A percentile compares a stretch with the other conserved stretches of the same genome.
Conservation (phyloP, 176 grass and related monocot species). For the Phoenix dactylifera region DNA sequence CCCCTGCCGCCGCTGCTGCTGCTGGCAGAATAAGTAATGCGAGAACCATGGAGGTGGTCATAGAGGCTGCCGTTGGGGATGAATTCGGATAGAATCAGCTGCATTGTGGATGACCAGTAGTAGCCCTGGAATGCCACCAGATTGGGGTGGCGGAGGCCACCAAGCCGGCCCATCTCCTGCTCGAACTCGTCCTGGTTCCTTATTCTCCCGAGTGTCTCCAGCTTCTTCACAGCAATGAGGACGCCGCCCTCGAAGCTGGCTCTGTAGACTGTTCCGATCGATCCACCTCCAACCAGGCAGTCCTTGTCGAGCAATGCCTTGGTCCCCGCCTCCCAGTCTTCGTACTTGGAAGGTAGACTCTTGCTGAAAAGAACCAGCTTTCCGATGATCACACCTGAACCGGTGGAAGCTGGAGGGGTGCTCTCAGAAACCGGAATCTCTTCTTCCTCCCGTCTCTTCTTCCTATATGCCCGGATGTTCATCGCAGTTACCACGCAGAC, state of each 20-base stretch:
- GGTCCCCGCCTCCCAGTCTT: slow-evolving; percentile 93
- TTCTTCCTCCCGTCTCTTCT: slow-evolving; percentile 38
- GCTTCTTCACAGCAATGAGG: slow-evolving; percentile 86
- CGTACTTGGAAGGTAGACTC: slow-evolving; percentile 84
- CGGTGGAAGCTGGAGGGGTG: slow-evolving; percentile 39
- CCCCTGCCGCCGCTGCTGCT: slow-evolving; percentile 30
- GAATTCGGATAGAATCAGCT: slow-evolving; percentile 76
- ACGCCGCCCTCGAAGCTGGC: slow-evolving; percentile 71
- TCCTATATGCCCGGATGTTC: slow-evolving; percentile 58
- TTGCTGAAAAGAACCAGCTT: slow-evolving; percentile 98
- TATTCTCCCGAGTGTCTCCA: slow-evolving; percentile 76
- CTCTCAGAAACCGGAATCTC: slow-evolving; percentile 88
- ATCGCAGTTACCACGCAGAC: slow-evolving; percentile 71
- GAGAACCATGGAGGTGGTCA: slow-evolving; percentile 64
- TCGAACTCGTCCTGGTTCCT: slow-evolving; percentile 85
- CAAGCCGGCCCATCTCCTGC: slow-evolving; percentile 83
- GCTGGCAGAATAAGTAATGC: slow-evolving; percentile 15
- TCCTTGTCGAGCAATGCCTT: slow-evolving; percentile 88
- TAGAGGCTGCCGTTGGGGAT: slow-evolving; percentile 69
- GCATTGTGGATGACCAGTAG: slow-evolving; percentile 89
- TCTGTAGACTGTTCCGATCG: slow-evolving; percentile 86
- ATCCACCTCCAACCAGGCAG: slow-evolving; percentile 80
- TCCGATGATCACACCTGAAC: slow-evolving; percentile 51
- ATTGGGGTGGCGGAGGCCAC: slow-evolving; percentile 58
- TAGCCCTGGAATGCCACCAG: slow-evolving; percentile 79